Evolutionary conservation across 805 yeast species (phyloP).

Genomic region (Suhomyces faveliae): DNA sequence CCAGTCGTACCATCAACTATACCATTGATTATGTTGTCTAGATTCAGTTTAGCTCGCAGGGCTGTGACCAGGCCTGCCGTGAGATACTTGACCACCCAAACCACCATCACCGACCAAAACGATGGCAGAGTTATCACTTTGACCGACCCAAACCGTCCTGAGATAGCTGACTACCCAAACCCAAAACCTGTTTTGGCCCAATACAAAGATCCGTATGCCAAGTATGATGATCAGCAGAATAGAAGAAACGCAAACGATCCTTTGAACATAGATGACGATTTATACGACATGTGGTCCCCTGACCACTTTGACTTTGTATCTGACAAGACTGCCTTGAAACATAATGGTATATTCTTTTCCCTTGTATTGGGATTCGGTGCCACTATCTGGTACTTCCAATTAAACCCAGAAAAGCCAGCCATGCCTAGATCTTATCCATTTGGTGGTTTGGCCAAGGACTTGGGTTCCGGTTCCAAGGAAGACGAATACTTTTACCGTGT

Average conservation of each 20-base stretch:
- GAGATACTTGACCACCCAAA: conserved; percentile 31
- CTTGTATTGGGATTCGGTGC: conserved; percentile 45
- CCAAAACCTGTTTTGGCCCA: conserved; percentile 60
- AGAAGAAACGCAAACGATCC: conserved; percentile 78
- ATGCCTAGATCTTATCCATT: conserved; percentile 73
- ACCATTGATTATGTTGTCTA: conserved; percentile 23
- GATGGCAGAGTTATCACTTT: conserved; percentile 39
- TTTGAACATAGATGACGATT: conserved; percentile 67
- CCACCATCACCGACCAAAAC: conserved; percentile 39
- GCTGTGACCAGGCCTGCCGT: conserved; percentile 12
- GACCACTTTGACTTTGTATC: conserved; percentile 63
- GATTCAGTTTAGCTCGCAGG: conserved; percentile 23
- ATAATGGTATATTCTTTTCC: conserved; percentile 51
- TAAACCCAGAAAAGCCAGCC: conserved; percentile 65
- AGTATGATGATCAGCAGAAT: conserved; percentile 77
- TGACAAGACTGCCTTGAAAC: conserved; percentile 59
- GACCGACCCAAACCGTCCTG: conserved; percentile 43
- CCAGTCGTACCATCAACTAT: not conserved
- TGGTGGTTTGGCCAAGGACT: conserved; percentile 70
- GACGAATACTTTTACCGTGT: conserved; percentile 38
- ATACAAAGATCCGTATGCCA: conserved; percentile 65
- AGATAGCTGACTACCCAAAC: conserved; percentile 59
- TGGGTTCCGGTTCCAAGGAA: conserved; percentile 57
- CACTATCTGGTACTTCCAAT: conserved; percentile 43
- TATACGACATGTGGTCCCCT: conserved; percentile 83